Evolutionary conservation across 2,329 filamentous ascomycete species (phyloP).

Genomic region (Colletotrichum tamarilloi): DNA sequence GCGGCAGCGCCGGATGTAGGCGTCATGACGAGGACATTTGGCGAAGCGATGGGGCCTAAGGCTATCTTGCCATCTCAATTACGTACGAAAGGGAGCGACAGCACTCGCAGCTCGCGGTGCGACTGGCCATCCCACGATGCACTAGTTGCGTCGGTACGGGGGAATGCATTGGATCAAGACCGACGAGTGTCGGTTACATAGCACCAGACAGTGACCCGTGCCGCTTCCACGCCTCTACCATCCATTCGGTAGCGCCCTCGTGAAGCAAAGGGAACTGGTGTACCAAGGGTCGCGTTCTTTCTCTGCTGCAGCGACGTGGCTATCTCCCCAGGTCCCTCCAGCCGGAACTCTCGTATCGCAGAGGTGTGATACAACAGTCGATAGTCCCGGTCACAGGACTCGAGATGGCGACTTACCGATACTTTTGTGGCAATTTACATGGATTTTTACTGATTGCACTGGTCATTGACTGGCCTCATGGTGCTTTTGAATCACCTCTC

Average conservation of each 20-base stretch:
- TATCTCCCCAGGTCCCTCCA: background rate
- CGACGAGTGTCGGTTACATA: background rate
- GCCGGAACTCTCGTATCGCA: conserved; percentile 2
- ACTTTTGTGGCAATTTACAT: background rate
- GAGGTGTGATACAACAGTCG: conserved; percentile 30
- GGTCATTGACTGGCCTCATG: background rate
- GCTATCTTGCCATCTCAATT: conserved; percentile 1
- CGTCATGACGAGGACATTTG: conserved; percentile 30
- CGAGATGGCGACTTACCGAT: background rate
- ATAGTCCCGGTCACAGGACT: conserved; percentile 27
- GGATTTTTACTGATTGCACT: background rate
- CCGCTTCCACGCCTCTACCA: background rate
- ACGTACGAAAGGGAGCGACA: conserved; percentile 20
- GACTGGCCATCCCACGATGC: conserved; percentile 10
- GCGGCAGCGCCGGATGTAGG: conserved; percentile 19
- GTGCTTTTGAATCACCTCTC: background rate
- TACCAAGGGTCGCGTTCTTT: background rate
- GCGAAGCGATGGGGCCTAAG: conserved; percentile 1
- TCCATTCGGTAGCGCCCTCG: background rate
- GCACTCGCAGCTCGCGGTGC: background rate
- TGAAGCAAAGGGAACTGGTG: background rate
- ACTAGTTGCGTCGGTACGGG: background rate
- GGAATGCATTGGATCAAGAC: background rate
- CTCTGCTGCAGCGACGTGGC: background rate
- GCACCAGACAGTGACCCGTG: background rate